Evolutionary conservation across 1,284 basidiomycete genomes (phyloP), one percentile per base, ranked within the genome.

Genomic region (Apiotrichum akiyoshidainum): DNA sequence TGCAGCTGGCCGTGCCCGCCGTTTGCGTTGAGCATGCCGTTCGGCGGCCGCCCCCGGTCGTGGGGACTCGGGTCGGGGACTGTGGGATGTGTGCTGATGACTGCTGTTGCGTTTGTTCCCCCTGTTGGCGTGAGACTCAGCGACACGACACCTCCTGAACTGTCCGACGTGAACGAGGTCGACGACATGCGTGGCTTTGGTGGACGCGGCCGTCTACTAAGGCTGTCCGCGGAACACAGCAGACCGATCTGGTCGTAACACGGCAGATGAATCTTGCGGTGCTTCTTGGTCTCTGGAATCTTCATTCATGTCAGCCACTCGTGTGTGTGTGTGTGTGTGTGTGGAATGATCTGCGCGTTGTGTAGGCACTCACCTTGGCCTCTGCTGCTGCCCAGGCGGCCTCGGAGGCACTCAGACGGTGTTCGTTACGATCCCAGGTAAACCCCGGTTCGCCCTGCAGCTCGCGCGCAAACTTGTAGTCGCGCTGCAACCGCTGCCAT

Each of bases 401-500:
- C 3, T 64, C 51, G 5, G 60, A 47, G 4, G 69, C 73, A 3
- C 40, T 46, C 14, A 75, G 58, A n/a, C 68, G 61, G 45, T 68
- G 57, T 8, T 63, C 63, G 5, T 47, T 47, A 11, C 60, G 50
- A 53, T 74, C 69, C 67, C 68, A 75, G 1, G 42, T 56, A 46
- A 75, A 70, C 2, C 69, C 71, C 7, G 65, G 65, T 34, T 67
- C 49, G 21, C 47, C 46, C 50, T 70, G 66, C 14, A 58, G 64
- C 31, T 73, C 69, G 31, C 69, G 72, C 11, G 66, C 70, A 51
- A 68, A 66, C 56, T 68, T 71, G 64, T 63, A 75, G 52, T 75
- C 72, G 33, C 73, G 59, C 59, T 75, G 73, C 31, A 75, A 56
- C 56, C 71, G 58, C 56, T 75, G 73, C 73, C 73, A 75, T 12